Percentiles rank a stretch among this genome's conserved stretches.
phyloP scores from a whole-genome alignment of 306 rosid genomes.

The Inga leiocalycina region DNA sequence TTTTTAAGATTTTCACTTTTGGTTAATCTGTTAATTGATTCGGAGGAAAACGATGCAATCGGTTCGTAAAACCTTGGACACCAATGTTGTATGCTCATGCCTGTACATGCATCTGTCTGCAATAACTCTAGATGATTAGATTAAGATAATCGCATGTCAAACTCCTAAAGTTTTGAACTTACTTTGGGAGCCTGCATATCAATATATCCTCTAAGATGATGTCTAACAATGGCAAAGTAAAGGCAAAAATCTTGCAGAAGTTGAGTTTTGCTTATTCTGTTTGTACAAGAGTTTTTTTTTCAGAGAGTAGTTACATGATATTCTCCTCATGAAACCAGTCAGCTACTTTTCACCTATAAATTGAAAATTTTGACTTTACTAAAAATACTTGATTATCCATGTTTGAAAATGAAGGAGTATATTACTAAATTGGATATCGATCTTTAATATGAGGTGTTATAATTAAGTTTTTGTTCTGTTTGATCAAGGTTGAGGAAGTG shows the following conservation, averaged over 20 bases:
- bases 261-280: neutral
- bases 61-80: neutral
- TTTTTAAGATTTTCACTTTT: neutral
- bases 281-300: neutral
- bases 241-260: neutral
- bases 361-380: neutral
- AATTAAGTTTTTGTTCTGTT: conserved; percentile 20
- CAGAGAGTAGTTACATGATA: neutral
- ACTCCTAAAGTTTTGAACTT: neutral
- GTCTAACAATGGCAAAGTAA: neutral
- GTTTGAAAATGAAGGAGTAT: neutral
- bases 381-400: neutral
- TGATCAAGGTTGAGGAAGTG: conserved; percentile 24
- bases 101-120: neutral
- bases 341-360: neutral
- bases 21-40: neutral
- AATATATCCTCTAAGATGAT: neutral
- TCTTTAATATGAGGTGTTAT: neutral
- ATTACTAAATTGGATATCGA: conserved; percentile 17
- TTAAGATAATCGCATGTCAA: neutral
- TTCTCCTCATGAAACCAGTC: neutral
- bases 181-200: neutral
- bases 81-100: neutral
- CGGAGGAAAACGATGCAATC: neutral
- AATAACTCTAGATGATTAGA: neutral